Conservation (phyloP, 2,329 filamentous ascomycete species). For the Aspergillus fischeri region DNA sequence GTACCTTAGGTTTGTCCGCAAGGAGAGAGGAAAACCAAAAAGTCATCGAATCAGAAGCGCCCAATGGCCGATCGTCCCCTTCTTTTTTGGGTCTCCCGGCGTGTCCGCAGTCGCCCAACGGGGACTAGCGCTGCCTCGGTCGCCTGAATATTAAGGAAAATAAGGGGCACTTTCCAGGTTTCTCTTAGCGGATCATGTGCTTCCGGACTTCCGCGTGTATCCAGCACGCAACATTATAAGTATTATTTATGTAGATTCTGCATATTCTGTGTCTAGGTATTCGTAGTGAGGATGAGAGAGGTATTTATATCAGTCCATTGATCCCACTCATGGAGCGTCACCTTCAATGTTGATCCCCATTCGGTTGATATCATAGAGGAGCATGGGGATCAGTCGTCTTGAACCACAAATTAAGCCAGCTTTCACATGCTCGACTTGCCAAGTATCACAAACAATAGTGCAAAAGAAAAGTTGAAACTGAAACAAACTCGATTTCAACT, state of each 20-base stretch:
- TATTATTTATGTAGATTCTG: neutral
- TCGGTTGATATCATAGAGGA: neutral
- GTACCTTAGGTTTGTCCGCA: constrained; percentile 1
- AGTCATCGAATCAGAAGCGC: neutral
- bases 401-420: neutral
- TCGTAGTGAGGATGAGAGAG: neutral
- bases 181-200: constrained; percentile 12
- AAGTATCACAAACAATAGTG: neutral
- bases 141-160: constrained; percentile 9
- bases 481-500: neutral
- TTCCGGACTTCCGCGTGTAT: constrained; percentile 6
- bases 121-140: constrained; percentile 21
- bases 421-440: neutral
- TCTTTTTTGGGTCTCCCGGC: constrained; percentile 18
- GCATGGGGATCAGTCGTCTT: no score
- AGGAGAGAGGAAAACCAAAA: neutral
- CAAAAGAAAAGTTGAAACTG: neutral
- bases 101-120: constrained; percentile 21
- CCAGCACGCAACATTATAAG: neutral
- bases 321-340: neutral
- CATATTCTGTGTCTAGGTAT: neutral
- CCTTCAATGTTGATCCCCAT: neutral
- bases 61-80: constrained; percentile 9
- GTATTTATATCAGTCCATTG: neutral
- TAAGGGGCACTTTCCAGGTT: constrained; percentile 19